Evolutionary conservation across 495 filamentous ascomycete species (phyloP), one percentile per base, ranked within the genome.

Genomic region (Trichocladium antarcticum): DNA sequence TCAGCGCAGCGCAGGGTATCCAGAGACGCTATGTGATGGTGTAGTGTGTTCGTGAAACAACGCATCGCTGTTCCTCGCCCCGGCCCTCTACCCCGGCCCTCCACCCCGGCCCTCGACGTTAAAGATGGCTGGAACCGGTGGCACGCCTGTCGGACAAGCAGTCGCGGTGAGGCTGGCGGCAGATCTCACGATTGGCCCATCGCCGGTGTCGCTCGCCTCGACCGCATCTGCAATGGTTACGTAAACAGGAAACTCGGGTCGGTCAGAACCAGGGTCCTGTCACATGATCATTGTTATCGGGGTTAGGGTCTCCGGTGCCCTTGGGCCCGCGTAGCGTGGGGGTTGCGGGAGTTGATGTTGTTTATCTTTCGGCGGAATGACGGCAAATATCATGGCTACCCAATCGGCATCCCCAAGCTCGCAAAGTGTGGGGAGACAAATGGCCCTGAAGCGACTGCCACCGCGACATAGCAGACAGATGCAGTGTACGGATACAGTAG

Each of bases 161-260:
- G 49, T 57, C 46, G 45, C 58, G 53, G 60, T 61, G 60, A 65
- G 62, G 60, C 57, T 55, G 52, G 57, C 57, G 62, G 51, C 59
- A 61, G 53, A 51, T 42, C 47, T 47, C 47, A 49, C 51, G 48
- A 57, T 56, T 54, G 55, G 51, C 22, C 45, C 17, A 16, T 10
- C 31, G 12, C 5, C 12, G 17, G 20, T 47, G 43, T 29, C 40
- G 46, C 36, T 54, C 47, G 44, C 35, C 45, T 50, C 39, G 28
- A 48, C 45, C 9, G 31, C 9, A 10, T 10, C 2, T 32, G 31
- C 11, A 32, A 32, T 32, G 31, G 44, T 47, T 47, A 47, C 44
- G 44, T 47, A 47, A 47, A 38, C 7, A 1, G 5, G 44, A 38
- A 47, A 45, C 8, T 3, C 35, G n/a, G n/a, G n/a, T n/a, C n/a